Evolutionary conservation across 2,329 filamentous ascomycete genomes (phyloP), one percentile per base, ranked within the genome.

Genomic region (Fusarium albidum): DNA sequence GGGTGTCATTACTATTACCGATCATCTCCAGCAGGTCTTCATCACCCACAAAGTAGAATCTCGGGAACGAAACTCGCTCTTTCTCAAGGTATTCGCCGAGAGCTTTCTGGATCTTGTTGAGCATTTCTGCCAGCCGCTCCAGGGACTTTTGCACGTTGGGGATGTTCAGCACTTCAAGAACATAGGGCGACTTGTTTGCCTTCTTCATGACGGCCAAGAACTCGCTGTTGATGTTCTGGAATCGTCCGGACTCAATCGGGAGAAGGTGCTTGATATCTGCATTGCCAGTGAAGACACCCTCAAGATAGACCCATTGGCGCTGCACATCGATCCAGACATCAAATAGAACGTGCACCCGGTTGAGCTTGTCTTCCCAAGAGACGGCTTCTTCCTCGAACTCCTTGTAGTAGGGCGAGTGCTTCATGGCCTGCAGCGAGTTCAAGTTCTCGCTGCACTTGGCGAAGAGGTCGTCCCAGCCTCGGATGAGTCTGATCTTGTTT

Each of bases 301-400:
- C 96, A 6, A 99, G 85, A 72, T 99, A 99, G 8, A 99, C 95
- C 95, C 95, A 99, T 77, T 99, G 95, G 57, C 96, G 89, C 74
- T 99, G 95, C n/a, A 99, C 96, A 75, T 99, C 96, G 66, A 99
- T 99, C 96, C 96, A 99, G 13, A 99, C 93, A 72, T 99, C 95
- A 69, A 99, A 99, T 9, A 99, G 83, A 13, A 99, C 92, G 71
- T 99, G 95, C 3, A 99, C 92, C 38, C 95, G 87, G 73, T 98
- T 99, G 21, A 99, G 83, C 73, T 96, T 96, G 75, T 99, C 96
- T 75, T 99, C 96, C 95, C 95, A 99, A 1, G 90, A 85, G 1
- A 92, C 90, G 7, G 96, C 96, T 66, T 99, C 95, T 67, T 99
- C 95, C 71, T 99, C 95, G 59, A 99, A 99, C 68, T 98, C 94